Conservation (phyloP, 2,329 filamentous ascomycete genomes). For the Neodidymelliopsis sp. region DNA sequence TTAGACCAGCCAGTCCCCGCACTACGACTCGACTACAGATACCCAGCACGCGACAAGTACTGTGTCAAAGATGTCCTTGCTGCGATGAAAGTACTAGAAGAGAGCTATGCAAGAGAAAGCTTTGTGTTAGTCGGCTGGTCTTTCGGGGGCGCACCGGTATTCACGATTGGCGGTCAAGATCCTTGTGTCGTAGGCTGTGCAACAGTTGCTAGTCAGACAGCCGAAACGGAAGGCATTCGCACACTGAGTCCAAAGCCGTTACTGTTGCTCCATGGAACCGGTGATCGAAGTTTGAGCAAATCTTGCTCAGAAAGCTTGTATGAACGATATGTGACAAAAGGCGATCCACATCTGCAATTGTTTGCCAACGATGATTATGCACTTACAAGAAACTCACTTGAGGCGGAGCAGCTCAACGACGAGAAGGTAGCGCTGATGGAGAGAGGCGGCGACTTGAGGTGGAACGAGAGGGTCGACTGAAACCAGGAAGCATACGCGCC, state of each 20-base stretch:
- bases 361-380: slow-evolving; percentile 55
- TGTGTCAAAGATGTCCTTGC: slow-evolving; percentile 50
- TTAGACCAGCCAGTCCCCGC: slow-evolving; percentile 49
- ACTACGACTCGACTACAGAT: slow-evolving; percentile 54
- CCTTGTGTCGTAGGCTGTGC: background rate
- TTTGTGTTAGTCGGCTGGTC: slow-evolving; percentile 1
- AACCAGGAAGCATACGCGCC: too few relatives aligned
- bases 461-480: background rate
- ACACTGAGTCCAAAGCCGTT: background rate
- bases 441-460: too few relatives aligned
- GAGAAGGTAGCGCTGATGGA: background rate
- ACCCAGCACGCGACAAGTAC: slow-evolving; percentile 44
- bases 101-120: background rate
- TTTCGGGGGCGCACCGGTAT: background rate
- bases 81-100: slow-evolving; percentile 43
- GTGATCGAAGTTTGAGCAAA: slow-evolving; percentile 46
- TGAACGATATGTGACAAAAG: slow-evolving; percentile 46
- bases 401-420: slow-evolving; percentile 45
- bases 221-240: background rate
- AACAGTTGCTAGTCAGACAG: background rate
- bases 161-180: background rate
- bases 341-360: slow-evolving; percentile 43
- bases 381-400: slow-evolving; percentile 46
- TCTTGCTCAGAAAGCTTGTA: slow-evolving; percentile 49
- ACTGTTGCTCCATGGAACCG: slow-evolving; percentile 45